Evolutionary conservation across 352 stramenopile species (phyloP).

Genomic region (Globisporangium nodosum): DNA sequence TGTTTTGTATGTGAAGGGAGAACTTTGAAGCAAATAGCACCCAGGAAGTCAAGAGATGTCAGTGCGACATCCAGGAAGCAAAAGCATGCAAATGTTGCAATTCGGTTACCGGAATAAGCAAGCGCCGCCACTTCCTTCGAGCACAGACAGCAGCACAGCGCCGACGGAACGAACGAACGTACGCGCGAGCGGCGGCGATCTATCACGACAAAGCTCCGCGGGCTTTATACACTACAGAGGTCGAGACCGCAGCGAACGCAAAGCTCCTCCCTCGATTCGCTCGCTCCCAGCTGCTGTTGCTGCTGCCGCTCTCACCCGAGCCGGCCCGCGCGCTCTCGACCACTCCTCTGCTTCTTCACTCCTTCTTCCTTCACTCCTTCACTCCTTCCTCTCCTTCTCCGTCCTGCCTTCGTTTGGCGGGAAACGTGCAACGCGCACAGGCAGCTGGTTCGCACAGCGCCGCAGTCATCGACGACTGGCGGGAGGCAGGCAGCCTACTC

Average conservation of each 20-base stretch:
- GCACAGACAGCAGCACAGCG: too few species aligned
- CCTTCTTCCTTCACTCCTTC: constrained; percentile 4
- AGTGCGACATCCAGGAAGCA: too few species aligned
- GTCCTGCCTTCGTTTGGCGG: not conserved
- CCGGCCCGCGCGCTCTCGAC: constrained; percentile 5
- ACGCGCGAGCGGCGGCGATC: not conserved
- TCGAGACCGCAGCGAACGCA: constrained; percentile 13
- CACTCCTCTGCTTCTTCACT: not conserved
- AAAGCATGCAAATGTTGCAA: too few species aligned
- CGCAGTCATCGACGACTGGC: not conserved
- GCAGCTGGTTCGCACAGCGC: not conserved
- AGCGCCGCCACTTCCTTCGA: too few species aligned
- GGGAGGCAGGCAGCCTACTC: constrained; percentile 32
- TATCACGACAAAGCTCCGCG: not conserved
- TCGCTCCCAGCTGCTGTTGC: constrained; percentile 8
- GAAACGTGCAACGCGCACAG: not conserved
- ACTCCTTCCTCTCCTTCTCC: not conserved
- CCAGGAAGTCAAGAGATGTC: too few species aligned
- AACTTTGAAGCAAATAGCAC: too few species aligned
- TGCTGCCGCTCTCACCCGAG: not conserved
- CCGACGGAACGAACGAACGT: not conserved
- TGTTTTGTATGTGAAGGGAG: not conserved
- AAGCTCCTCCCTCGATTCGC: constrained; percentile 29
- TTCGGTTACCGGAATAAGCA: too few species aligned
- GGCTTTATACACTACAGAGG: not conserved